Evolutionary conservation across 495 filamentous ascomycete genomes (phyloP), one percentile per base, ranked within the genome.

Genomic region (Bacidia gigantensis): DNA sequence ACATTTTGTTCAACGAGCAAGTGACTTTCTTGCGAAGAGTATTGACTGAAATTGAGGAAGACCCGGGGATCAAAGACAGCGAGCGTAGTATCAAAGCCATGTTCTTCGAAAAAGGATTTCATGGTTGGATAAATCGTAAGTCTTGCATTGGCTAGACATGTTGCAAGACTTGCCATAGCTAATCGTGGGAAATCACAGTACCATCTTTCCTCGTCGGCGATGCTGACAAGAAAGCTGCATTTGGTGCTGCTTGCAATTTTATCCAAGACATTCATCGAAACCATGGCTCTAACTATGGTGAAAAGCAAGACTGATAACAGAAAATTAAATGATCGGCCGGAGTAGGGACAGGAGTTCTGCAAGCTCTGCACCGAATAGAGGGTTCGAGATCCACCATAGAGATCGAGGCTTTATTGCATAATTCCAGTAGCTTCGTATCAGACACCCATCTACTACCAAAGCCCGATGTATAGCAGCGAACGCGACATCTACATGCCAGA

Each of bases 81-180:
- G 21, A 2, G 42, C 20, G 20, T 53, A 58, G 58, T 32, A 52
- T 64, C 22, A 60, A 64, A 32, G 46, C 21, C 0, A 39, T 49
- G 46, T 46, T 60, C 39, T 58, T 55, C 25, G 65, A 66, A 17
- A 58, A 57, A 35, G 57, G 56, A 26, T 65, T 66, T 46, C 65
- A 69, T 60, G 66, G 66, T 11, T 67, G 64, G 59, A 42, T 68
- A 3, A 61, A 64, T 49, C 50, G 64, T 65, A 46, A 47, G 56
- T 32, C 12, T 44, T n/a, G 12, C 17, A 5, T 5, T 9, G 41
- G 14, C 14, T 35, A 5, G 14, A 35, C 7, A 14, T 14, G 14
- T 14, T 35, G 14, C 29, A 35, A 7, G 5, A 35, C 29, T 35
- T 35, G 7, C 7, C 7, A 14, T 35, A 14, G 5, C 41, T 44